These are phyloP conservation scores for Russula compacta DNA, from an alignment of 768 basidiomycete species.

Conservation along the genomic window DNA sequence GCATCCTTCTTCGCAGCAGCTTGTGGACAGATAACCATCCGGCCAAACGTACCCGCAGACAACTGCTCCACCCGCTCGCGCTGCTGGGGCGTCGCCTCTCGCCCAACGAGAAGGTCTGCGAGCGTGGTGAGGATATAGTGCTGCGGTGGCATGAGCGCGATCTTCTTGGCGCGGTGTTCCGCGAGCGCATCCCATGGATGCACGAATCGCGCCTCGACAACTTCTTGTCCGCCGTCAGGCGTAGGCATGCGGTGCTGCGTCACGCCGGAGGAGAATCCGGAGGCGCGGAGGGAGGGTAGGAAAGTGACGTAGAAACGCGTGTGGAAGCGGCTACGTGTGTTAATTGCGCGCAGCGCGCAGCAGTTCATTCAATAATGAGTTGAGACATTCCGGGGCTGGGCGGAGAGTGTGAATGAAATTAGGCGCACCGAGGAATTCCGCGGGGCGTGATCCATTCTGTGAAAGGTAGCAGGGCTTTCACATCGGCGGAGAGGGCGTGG, in stretches of 20 bases:
- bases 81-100: conserved; percentile 36
- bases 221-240: conserved; percentile 63
- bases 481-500: conserved; percentile 37
- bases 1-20: conserved; percentile 30
- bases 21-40: conserved; percentile 50
- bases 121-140: conserved; percentile 61
- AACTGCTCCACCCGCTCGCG: conserved; percentile 37
- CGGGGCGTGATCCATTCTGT: conserved; percentile 70
- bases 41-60: conserved; percentile 49
- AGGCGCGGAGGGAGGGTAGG: conserved; percentile 35
- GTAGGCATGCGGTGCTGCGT: conserved; percentile 54
- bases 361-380: too few relatives aligned
- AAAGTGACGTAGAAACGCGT: conserved; percentile 64
- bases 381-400: too few relatives aligned
- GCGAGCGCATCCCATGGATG: conserved; percentile 44
- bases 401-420: background rate
- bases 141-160: conserved; percentile 66
- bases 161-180: conserved; percentile 41
- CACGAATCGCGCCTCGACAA: conserved; percentile 58
- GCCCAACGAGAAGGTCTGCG: conserved; percentile 40
- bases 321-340: conserved; percentile 50
- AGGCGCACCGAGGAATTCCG: conserved; percentile 39
- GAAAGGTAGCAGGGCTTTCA: conserved; percentile 49
- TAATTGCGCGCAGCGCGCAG: background rate
- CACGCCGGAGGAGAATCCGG: conserved; percentile 44